phyloP scores from a whole-genome alignment of 2,329 filamentous ascomycete species.

The Cladosporium oxysporum region DNA sequence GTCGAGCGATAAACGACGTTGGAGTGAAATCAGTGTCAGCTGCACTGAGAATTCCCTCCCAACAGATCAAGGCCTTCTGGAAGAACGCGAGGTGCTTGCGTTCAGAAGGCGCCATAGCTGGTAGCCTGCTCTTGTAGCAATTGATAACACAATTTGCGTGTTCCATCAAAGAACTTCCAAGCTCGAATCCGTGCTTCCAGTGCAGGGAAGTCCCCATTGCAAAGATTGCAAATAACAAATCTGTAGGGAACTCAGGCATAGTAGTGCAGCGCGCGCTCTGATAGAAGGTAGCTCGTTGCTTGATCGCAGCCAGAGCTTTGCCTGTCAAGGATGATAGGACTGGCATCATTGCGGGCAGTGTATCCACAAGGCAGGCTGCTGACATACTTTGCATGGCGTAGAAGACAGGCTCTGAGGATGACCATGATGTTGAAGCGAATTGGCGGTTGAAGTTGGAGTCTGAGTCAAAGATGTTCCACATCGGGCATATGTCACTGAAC shows the following conservation, averaged over 20 bases:
- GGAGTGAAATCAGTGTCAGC: constrained; percentile 1
- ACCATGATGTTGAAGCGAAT: constrained; percentile 20
- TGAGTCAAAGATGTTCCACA: constrained; percentile 27
- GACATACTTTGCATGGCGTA: constrained; percentile 25
- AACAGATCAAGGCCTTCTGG: constrained; percentile 12
- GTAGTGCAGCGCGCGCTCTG: neutral
- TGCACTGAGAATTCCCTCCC: constrained; percentile 10
- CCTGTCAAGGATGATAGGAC: neutral
- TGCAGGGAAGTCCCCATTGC: constrained; percentile 24
- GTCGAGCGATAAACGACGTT: neutral
- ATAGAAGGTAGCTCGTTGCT: neutral
- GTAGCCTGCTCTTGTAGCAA: constrained; percentile 3
- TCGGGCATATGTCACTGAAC: constrained; percentile 25
- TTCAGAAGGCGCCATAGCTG: neutral
- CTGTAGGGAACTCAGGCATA: constrained; percentile 16
- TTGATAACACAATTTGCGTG: neutral
- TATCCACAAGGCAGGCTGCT: constrained; percentile 22
- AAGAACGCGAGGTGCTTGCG: neutral
- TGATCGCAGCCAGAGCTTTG: neutral
- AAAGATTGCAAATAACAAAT: constrained; percentile 23
- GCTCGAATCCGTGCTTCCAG: constrained; percentile 18
- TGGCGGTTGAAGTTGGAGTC: constrained; percentile 23
- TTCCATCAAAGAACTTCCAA: neutral
- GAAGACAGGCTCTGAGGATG: constrained; percentile 22
- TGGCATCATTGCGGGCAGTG: constrained; percentile 21